Conservation (phyloP, 495 filamentous ascomycete genomes). For the Tuber aestivum region DNA sequence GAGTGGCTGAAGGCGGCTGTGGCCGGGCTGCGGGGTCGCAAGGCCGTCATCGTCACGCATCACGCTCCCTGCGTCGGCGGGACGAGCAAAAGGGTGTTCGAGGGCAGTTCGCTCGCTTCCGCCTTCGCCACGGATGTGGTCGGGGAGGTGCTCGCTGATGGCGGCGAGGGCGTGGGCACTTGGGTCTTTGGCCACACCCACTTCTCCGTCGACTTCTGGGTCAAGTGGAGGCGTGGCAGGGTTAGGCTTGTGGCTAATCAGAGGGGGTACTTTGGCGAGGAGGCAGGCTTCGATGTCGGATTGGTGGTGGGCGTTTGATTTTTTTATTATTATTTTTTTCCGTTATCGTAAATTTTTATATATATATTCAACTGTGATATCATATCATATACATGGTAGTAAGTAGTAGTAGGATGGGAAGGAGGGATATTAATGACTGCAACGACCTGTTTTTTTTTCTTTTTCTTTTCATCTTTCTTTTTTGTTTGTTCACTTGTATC, state of each 20-base stretch:
- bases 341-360: too few relatives aligned
- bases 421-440: neutral
- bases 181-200: slow-evolving; percentile 57
- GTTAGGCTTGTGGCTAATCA: slow-evolving; percentile 53
- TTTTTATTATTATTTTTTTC: too few relatives aligned
- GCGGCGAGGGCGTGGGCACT: slow-evolving; percentile 33
- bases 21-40: slow-evolving; percentile 32
- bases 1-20: slow-evolving; percentile 49
- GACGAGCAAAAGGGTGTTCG: slow-evolving; percentile 48
- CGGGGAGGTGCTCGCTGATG: slow-evolving; percentile 35
- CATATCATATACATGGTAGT: too few relatives aligned
- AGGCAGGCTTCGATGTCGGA: slow-evolving; percentile 23
- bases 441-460: neutral
- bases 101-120: slow-evolving; percentile 45
- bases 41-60: slow-evolving; percentile 50
- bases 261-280: slow-evolving; percentile 46
- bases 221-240: slow-evolving; percentile 32
- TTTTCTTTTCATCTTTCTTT: neutral
- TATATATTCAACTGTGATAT: too few relatives aligned
- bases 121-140: slow-evolving; percentile 54
- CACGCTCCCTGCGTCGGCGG: slow-evolving; percentile 50
- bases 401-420: too few relatives aligned
- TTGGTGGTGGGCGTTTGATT: slow-evolving; percentile 25
- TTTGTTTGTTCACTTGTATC: neutral
- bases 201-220: slow-evolving; percentile 46